Percentiles rank a stretch among this genome's conserved stretches.
phyloP scores from a whole-genome alignment of 306 rosid genomes.

The Vachellia pachyceras region DNA sequence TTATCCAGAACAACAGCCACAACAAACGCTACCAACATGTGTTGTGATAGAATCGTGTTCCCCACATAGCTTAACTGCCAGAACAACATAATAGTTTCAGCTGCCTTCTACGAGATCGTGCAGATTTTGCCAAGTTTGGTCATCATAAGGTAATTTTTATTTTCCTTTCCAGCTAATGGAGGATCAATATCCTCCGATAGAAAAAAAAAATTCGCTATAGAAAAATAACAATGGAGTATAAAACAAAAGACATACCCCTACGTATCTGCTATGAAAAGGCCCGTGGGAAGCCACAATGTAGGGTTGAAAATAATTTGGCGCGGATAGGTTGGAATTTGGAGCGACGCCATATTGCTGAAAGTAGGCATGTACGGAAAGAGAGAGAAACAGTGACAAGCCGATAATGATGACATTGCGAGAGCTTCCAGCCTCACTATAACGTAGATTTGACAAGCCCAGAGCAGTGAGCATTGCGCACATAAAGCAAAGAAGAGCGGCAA shows the following conservation, averaged over 20 bases:
- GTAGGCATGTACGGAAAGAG: constrained; percentile 94
- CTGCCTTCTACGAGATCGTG: constrained; percentile 1
- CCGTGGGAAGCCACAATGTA: constrained; percentile 94
- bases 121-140: not conserved
- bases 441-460: constrained; percentile 93
- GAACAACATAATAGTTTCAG: constrained; percentile 19
- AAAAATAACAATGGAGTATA: constrained; percentile 1
- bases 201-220: constrained; percentile 26
- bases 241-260: constrained; percentile 71
- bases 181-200: not conserved
- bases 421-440: constrained; percentile 99
- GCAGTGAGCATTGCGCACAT: constrained; percentile 99
- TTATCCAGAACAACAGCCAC: constrained; percentile 88
- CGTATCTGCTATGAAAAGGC: constrained; percentile 75
- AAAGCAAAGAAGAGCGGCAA: constrained; percentile 95
- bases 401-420: constrained; percentile 95
- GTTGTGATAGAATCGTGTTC: constrained; percentile 81
- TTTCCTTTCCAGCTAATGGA: not conserved
- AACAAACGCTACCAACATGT: constrained; percentile 91
- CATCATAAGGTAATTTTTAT: not conserved
- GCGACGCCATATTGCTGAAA: constrained; percentile 91
- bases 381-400: constrained; percentile 88
- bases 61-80: constrained; percentile 82
- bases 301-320: constrained; percentile 93
- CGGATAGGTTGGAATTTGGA: constrained; percentile 73